Evolutionary conservation across 1,284 basidiomycete genomes (phyloP).

Genomic region (Hemileia vastatrix): DNA sequence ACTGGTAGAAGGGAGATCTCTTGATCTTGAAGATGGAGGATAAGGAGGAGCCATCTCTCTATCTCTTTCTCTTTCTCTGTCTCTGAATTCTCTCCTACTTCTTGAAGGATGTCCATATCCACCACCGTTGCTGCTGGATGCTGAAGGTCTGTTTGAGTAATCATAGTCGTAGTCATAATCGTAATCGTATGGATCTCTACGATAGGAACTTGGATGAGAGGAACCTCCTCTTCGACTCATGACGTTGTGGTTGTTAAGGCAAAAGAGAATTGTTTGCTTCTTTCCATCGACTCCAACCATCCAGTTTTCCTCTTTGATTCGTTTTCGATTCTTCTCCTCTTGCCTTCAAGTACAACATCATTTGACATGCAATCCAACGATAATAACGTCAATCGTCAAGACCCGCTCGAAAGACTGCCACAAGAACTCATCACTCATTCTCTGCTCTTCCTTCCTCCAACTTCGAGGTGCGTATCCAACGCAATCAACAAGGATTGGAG

Average conservation of each 20-base stretch:
- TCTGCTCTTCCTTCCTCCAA: no score
- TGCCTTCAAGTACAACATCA: background rate
- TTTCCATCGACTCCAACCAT: no score
- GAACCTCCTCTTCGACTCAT: background rate
- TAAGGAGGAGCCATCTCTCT: background rate
- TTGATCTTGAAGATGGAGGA: background rate
- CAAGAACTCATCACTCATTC: no score
- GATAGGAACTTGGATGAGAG: background rate
- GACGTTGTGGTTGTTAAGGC: background rate
- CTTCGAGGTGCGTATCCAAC: no score
- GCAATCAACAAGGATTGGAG: no score
- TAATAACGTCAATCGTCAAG: no score
- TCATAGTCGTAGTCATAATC: no score
- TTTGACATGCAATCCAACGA: no score
- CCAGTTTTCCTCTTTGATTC: no score
- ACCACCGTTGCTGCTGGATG: background rate
- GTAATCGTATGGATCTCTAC: background rate
- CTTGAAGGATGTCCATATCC: background rate
- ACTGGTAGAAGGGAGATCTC: background rate
- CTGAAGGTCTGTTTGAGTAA: background rate
- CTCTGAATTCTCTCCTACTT: background rate
- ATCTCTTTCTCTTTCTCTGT: background rate
- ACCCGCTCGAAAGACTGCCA: no score
- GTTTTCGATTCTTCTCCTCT: no score
- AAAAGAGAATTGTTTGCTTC: background rate